Evolutionary conservation across 805 yeast species (phyloP), one percentile per base, ranked within the genome.

Genomic region (Yarrowia sp.): DNA sequence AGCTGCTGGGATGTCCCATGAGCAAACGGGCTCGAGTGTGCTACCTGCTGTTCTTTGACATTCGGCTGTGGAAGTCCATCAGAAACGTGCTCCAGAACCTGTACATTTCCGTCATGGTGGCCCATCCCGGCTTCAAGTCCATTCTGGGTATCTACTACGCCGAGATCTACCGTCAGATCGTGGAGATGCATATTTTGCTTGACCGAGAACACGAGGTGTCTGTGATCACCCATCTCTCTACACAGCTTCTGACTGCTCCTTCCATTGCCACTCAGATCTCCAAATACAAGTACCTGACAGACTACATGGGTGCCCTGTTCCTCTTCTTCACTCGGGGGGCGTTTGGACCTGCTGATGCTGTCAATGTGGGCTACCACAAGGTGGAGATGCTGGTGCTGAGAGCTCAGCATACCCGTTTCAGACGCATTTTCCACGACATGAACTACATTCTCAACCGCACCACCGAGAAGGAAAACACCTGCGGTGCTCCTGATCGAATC

Each of bases 201-300:
- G 99, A 95, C 74, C 83, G 97, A 70, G 98, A 95, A 74, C 97
- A 97, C 0, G 97, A 92, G 73, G 79, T 86, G 68, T 91, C 94
- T 12, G 83, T 90, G 3, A 82, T 93, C 80, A 84, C 88, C 46
- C 86, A 88, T 46, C 79, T 94, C 22, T 87, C 96, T 0, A 87
- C 94, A 0, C 99, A 95, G 78, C 79, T 95, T 26, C 92, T 92
- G 77, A 93, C 98, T 0, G 89, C 97, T 67, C 97, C 98, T 0
- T 85, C 92, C 0, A 88, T 89, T 72, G 88, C 97, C 0, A 84
- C 82, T 4, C 79, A 86, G 36, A 84, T 90, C 35, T 82, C 87
- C 8, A 77, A 81, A 40, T 89, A 87, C 73, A 91, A 91, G 9
- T 91, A 88, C 70, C 78, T 89, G 22, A 81, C 87, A 1, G 82